Evolutionary conservation across 148 eudicot genomes (phyloP).

Genomic region (Arctostaphylos glauca): DNA sequence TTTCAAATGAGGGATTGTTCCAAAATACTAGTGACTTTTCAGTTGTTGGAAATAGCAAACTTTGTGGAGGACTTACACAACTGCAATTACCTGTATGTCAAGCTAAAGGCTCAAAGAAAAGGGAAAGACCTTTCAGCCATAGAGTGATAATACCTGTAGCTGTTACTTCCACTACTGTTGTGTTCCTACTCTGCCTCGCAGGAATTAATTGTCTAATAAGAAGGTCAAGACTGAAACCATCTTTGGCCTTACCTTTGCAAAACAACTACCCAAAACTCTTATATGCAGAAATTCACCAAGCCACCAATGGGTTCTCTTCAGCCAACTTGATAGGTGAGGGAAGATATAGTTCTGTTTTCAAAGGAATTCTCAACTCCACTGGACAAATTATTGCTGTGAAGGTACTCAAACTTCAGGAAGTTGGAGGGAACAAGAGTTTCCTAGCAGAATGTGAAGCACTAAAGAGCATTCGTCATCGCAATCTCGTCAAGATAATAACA

Average conservation of each 20-base stretch:
- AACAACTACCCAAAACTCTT: neutral
- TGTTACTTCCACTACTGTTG: too few relatives aligned
- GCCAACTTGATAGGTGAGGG: conserved; percentile 26
- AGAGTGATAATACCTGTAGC: neutral
- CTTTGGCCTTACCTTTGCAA: neutral
- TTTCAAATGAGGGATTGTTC: conserved; percentile 22
- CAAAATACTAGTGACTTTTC: conserved; percentile 7
- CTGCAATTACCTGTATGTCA: conserved; percentile 12
- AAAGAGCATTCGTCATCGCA: neutral
- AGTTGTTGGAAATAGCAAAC: conserved; percentile 15
- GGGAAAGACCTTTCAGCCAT: neutral
- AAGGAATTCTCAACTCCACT: conserved; percentile 12
- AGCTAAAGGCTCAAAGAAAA: neutral
- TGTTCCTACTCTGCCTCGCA: neutral
- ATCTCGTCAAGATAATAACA: conserved; percentile 29
- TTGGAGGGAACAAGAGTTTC: conserved; percentile 27
- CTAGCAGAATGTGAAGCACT: conserved; percentile 26
- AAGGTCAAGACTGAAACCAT: neutral
- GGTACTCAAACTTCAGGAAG: conserved; percentile 25
- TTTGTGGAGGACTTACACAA: conserved; percentile 22
- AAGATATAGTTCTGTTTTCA: conserved; percentile 25
- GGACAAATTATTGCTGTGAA: conserved; percentile 25
- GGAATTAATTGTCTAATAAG: neutral
- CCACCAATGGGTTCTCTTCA: conserved; percentile 27
- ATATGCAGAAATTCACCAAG: conserved; percentile 8